Conservation (phyloP, 345 rosid species). For the Eucalyptus coolabah region DNA sequence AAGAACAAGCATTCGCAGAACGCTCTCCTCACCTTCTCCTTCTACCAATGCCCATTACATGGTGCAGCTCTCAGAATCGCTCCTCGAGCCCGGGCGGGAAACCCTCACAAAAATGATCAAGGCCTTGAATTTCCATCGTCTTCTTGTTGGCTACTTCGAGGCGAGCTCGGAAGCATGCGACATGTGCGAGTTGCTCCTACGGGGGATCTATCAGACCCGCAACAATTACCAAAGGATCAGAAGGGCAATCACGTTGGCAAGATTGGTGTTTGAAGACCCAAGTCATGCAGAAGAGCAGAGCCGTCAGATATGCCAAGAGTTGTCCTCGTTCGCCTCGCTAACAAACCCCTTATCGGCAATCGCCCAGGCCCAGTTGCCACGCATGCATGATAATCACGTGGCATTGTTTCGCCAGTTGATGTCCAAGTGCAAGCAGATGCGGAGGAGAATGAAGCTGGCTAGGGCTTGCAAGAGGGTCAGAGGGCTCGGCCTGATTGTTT, state of each 20-base stretch:
- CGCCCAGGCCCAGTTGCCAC: constrained; percentile 11
- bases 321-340: constrained; percentile 28
- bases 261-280: constrained; percentile 2
- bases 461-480: constrained; percentile 31
- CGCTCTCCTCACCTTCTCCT: background rate
- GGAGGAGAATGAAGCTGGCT: constrained; percentile 24
- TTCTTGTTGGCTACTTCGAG: constrained; percentile 43
- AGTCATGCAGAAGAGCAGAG: background rate
- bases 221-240: constrained; percentile 30
- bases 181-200: constrained; percentile 58
- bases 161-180: constrained; percentile 43
- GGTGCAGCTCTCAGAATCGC: constrained; percentile 39
- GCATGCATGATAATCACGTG: constrained; percentile 28
- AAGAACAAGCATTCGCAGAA: constrained; percentile 2
- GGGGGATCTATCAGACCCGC: constrained; percentile 39
- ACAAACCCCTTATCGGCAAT: constrained; percentile 44
- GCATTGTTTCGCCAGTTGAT: constrained; percentile 31
- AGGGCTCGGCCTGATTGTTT: constrained; percentile 25
- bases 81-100: constrained; percentile 54
- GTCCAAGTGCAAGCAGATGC: constrained; percentile 26
- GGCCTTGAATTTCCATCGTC: constrained; percentile 19
- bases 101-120: constrained; percentile 21
- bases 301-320: constrained; percentile 26
- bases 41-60: background rate
- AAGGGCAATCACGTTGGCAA: constrained; percentile 33